Evolutionary conservation across 345 rosid genomes (phyloP), one percentile per base, ranked within the genome.

Genomic region (Pugionium dolabratum): DNA sequence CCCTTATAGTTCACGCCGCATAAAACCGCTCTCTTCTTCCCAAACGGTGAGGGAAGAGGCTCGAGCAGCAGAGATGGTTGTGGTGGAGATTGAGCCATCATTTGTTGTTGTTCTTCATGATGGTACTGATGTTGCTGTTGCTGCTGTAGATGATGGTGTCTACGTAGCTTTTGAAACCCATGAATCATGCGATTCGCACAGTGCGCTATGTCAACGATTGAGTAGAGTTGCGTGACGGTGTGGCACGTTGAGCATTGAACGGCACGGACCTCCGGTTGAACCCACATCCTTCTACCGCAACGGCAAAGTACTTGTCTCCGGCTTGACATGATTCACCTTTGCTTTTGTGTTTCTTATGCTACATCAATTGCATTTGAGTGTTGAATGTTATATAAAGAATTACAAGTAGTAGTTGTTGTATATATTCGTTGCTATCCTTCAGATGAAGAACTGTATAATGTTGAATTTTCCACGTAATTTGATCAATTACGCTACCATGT

Each of bases 11-110:
- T 74, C 7, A 84, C 64, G 46, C 93, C 89, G 49, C 87, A 81
- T 10, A 87, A 79, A 70, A 87, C 55, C n/a, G 93, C 93, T 55
- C 85, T 75, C 71, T 79, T 87, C 70, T 80, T 73, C 39, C 86
- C 86, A 37, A 69, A 75, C 2, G 58, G 62, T 0, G 83, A 68
- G 18, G 80, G 78, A 52, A 67, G 73, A 43, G 73, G 64, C 52
- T 66, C 68, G 11, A 64, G 75, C 10, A 56, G 59, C 49, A 59
- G 42, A 26, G 36, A 56, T 25, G 68, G 69, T 7, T 59, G 39
- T 50, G 49, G 75, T 36, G 55, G 62, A 6, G 46, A 37, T 51
- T 52, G 73, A 59, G 32, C 53, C 66, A 58, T 39, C 57, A 40
- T 40, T 49, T 69, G 59, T 58, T 39, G 48, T 28, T 39, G 51